Conservation (phyloP, 768 basidiomycete genomes). For the Leccinum uliginosum region DNA sequence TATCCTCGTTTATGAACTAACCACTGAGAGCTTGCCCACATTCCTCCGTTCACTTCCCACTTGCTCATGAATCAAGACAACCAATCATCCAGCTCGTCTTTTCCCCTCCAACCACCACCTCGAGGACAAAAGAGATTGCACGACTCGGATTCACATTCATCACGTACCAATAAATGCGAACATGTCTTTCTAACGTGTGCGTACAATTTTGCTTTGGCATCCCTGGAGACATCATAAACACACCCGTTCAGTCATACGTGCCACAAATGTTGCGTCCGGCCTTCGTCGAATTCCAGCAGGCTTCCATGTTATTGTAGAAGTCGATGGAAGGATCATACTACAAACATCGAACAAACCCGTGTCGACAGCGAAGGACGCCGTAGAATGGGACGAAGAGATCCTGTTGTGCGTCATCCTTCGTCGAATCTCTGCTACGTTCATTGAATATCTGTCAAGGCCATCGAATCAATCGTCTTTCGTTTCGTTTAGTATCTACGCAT, state of each 20-base stretch:
- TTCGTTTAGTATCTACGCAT: neutral
- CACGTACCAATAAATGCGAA: neutral
- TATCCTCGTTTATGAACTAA: no score
- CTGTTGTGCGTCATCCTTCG: neutral
- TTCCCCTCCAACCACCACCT: no score
- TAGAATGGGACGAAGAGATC: neutral
- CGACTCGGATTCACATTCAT: no score
- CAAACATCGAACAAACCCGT: neutral
- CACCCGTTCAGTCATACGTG: neutral
- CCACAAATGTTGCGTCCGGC: neutral
- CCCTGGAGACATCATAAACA: neutral
- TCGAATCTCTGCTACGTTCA: neutral
- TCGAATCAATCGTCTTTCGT: neutral
- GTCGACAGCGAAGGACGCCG: neutral
- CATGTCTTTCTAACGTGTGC: neutral
- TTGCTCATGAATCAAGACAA: no score
- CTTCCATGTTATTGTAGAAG: neutral
- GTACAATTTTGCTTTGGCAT: neutral
- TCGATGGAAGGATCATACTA: neutral
- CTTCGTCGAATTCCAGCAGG: neutral
- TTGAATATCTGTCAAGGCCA: neutral
- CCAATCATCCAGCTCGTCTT: no score
- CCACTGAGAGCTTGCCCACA: no score
- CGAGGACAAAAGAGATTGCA: no score
- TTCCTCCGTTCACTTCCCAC: no score